Percentiles rank a stretch among this genome's conserved stretches.
phyloP scores from a whole-genome alignment of 805 yeast species.

The Lachancea quebecensis region DNA sequence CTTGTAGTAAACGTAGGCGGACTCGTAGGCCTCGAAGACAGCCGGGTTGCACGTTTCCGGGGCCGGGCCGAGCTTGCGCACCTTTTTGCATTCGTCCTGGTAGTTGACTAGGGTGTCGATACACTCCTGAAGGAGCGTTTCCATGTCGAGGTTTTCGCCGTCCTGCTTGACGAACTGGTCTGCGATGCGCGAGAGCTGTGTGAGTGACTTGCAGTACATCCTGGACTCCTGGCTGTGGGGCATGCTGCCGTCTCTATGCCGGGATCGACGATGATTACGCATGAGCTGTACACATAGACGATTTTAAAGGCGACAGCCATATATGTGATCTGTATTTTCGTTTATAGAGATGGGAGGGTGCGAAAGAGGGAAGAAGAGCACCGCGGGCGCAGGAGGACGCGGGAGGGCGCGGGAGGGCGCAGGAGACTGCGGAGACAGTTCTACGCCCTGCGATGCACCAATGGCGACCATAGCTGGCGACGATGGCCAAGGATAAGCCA shows the following conservation, averaged over 20 bases:
- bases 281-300: not conserved
- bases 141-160: constrained; percentile 17
- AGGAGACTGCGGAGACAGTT: too few species aligned
- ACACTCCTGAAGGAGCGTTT: constrained; percentile 23
- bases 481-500: too few species aligned
- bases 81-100: constrained; percentile 24
- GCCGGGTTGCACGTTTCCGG: constrained; percentile 4
- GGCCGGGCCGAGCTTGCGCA: constrained; percentile 11
- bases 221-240: constrained; percentile 5
- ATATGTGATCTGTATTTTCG: too few species aligned
- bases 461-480: too few species aligned
- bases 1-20: constrained; percentile 31
- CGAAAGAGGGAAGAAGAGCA: too few species aligned
- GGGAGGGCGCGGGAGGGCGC: too few species aligned
- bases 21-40: constrained; percentile 21
- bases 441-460: too few species aligned
- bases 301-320: too few species aligned
- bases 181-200: constrained; percentile 17
- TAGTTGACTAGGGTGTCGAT: constrained; percentile 28
- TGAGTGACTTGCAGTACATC: constrained; percentile 13
- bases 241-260: constrained; percentile 1
- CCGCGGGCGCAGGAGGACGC: too few species aligned
- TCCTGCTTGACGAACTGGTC: constrained; percentile 21
- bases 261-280: not conserved
- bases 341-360: too few species aligned